Evolutionary conservation across 1,139 yeast genomes (phyloP).

Genomic region (Sugiyamaella xylanicola): DNA sequence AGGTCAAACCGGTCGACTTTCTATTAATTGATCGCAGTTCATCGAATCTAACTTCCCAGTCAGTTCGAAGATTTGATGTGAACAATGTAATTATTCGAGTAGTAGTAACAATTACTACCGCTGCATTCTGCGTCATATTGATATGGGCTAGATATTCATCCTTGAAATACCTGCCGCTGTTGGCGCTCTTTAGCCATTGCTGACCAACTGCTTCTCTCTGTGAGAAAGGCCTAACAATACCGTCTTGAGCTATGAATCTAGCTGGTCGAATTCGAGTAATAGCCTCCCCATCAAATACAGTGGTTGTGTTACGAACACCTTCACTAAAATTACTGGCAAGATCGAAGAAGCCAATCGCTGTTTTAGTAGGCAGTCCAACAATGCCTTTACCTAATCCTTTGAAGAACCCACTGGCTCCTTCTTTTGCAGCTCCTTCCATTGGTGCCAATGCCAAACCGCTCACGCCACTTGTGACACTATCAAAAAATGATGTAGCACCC

Average conservation of each 20-base stretch:
- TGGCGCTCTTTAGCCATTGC: constrained; percentile 80
- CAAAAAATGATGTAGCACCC: constrained; percentile 89
- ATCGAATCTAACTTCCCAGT: constrained; percentile 68
- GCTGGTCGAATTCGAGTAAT: constrained; percentile 83
- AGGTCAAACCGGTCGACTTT: constrained; percentile 77
- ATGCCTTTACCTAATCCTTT: constrained; percentile 94
- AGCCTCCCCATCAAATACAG: constrained; percentile 81
- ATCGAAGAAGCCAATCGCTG: constrained; percentile 94
- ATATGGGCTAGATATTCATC: constrained; percentile 87
- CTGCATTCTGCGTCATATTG: constrained; percentile 71
- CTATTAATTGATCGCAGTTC: constrained; percentile 68
- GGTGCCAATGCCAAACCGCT: constrained; percentile 92
- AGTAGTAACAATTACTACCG: constrained; percentile 75
- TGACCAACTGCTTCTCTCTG: constrained; percentile 92
- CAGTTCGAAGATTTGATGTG: constrained; percentile 59
- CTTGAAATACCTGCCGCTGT: constrained; percentile 72
- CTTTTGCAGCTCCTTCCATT: constrained; percentile 78
- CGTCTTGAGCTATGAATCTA: constrained; percentile 68
- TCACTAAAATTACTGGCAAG: constrained; percentile 91
- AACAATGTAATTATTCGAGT: constrained; percentile 69
- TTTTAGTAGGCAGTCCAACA: constrained; percentile 92
- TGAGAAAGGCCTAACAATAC: constrained; percentile 72
- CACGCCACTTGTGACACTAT: constrained; percentile 83
- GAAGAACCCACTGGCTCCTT: constrained; percentile 89
- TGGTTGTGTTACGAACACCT: constrained; percentile 90